Evolutionary conservation across 2,329 filamentous ascomycete genomes (phyloP).

Genomic region (Pseudocercospora cruenta): DNA sequence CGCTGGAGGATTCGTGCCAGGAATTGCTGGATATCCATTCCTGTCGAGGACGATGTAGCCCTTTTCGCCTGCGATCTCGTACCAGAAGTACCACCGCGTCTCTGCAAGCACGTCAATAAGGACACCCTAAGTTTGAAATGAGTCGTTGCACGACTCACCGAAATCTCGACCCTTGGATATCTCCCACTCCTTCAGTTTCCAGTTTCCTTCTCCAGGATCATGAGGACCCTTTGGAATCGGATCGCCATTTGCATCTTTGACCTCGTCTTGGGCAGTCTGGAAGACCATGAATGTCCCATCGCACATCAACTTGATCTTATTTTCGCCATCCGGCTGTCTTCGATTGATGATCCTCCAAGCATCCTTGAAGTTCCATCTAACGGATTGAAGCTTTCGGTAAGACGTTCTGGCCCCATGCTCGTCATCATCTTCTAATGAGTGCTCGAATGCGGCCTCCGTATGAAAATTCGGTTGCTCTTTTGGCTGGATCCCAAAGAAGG

Average conservation of each 20-base stretch:
- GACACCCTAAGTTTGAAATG: not conserved
- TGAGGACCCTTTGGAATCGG: not conserved
- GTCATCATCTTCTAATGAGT: not conserved
- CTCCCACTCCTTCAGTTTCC: constrained; percentile 4
- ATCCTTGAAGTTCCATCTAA: not conserved
- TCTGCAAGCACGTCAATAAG: not conserved
- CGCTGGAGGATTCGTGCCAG: not conserved
- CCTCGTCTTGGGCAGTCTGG: not conserved
- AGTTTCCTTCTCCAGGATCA: not conserved
- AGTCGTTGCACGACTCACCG: not conserved
- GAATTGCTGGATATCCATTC: not conserved
- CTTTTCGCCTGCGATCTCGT: not conserved
- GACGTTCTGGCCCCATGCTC: not conserved
- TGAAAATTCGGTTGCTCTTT: not conserved
- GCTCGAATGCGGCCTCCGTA: not conserved
- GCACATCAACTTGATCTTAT: not conserved
- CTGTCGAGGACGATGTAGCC: not conserved
- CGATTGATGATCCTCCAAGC: not conserved
- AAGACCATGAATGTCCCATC: constrained; percentile 1
- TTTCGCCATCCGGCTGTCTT: not conserved
- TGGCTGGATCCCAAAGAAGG: not conserved
- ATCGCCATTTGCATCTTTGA: constrained; percentile 1
- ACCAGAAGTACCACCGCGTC: constrained; percentile 1
- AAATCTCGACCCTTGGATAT: not conserved
- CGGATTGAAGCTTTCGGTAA: not conserved